Evolutionary conservation across 805 yeast genomes (phyloP), one percentile per base, ranked within the genome.

Genomic region (Yarrowia phangngaensis): DNA sequence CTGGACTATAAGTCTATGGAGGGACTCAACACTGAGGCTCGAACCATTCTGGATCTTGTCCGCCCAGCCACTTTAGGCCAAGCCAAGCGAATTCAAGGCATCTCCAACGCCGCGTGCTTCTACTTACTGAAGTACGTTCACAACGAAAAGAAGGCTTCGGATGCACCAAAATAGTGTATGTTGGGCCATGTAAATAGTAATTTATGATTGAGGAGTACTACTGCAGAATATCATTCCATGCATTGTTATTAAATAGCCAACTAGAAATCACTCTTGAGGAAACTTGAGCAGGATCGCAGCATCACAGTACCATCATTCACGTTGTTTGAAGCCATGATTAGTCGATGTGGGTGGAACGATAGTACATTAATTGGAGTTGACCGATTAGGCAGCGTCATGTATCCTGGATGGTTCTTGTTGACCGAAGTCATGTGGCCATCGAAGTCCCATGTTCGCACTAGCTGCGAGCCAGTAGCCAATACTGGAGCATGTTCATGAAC

Each of bases 401-500:
- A 66, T 35, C 60, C 56, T 14, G 65, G 58, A 14, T 66, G 65
- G 47, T 70, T 79, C 58, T 73, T 74, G 55, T 89, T 75, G 8
- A 75, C 72, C 1, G 85, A 69, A 6, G 89, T 68, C 49, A 77
- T 62, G 52, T 84, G 84, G 2, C 97, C 97, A 0, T 83, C 69
- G 0, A 95, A 86, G 3, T 95, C 79, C 84, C 92, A 89, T 4
- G 92, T 66, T 34, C 85, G 82, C 12, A 88, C 79, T 26, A 76
- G 72, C 53, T 82, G 82, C 1, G 89, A 80, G 0, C 95, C 97
- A 3, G 95, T 83, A 2, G 89, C 90, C 51, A 92, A 76, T 2
- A 92, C 73, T 1, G 98, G 97, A 0, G 97, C 98, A 66, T 92
- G 98, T 59, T 92, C 98, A 66, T 92, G 98, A 4, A 86, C 78